phyloP scores from a whole-genome alignment of 352 stramenopile species.

The Bremia lactucae region DNA sequence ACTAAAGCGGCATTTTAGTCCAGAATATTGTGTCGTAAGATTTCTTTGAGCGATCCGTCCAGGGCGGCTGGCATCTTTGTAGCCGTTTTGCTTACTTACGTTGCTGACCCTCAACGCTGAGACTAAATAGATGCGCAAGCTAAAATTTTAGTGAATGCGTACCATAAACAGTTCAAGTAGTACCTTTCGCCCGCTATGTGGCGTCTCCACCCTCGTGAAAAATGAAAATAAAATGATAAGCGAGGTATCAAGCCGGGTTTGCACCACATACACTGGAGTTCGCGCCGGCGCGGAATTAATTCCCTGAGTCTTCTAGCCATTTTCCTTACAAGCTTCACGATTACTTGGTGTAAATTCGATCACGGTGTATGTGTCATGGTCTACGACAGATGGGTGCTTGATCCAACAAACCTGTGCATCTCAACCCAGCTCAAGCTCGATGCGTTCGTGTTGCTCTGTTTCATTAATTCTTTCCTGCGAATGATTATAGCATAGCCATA shows the following conservation, averaged over 20 bases:
- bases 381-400: constrained; percentile 45
- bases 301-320: constrained; percentile 42
- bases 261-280: constrained; percentile 56
- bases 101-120: too few relatives aligned
- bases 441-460: constrained; percentile 7
- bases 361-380: constrained; percentile 38
- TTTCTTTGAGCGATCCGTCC: too few relatives aligned
- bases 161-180: constrained; percentile 7
- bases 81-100: constrained; percentile 11
- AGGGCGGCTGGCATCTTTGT: too few relatives aligned
- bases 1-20: too few relatives aligned
- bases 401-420: constrained; percentile 34
- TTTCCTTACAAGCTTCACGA: constrained; percentile 49
- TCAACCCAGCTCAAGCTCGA: constrained; percentile 27
- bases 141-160: constrained; percentile 10
- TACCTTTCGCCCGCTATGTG: constrained; percentile 1
- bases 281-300: constrained; percentile 44
- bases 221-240: constrained; percentile 9
- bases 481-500: constrained; percentile 25
- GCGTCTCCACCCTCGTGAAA: constrained; percentile 2
- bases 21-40: too few relatives aligned
- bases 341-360: constrained; percentile 74
- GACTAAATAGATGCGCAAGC: too few relatives aligned
- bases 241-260: constrained; percentile 3
- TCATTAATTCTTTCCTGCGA: not conserved